Percentiles rank a stretch among this genome's conserved stretches.
Conservation (phyloP, 352 stramenopile species). For the Phytophthora vignae region DNA sequence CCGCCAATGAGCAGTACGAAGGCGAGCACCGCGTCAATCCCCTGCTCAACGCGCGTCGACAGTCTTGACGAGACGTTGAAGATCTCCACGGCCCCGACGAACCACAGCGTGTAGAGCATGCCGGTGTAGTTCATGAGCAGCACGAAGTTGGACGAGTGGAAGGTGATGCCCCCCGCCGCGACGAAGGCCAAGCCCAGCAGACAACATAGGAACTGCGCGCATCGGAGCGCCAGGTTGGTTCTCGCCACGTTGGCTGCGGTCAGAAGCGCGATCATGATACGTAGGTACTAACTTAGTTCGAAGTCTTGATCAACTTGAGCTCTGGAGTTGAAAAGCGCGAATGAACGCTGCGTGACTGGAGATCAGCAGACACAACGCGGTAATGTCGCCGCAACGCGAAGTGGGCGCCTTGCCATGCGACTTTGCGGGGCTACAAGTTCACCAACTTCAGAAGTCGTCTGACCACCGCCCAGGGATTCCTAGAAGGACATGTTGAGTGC, state of each 20-base stretch:
- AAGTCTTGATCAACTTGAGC: slow-evolving; percentile 3
- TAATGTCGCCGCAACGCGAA: background rate
- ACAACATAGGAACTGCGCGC: slow-evolving; percentile 56
- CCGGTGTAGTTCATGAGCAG: slow-evolving; percentile 67
- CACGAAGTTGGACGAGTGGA: slow-evolving; percentile 55
- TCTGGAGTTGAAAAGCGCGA: slow-evolving; percentile 17
- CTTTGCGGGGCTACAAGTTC: slow-evolving; percentile 10
- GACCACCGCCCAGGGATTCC: slow-evolving; percentile 6
- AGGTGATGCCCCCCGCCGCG: slow-evolving; percentile 44
- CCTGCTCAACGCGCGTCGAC: slow-evolving; percentile 30
- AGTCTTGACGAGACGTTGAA: slow-evolving; percentile 37
- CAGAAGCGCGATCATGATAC: slow-evolving; percentile 30
- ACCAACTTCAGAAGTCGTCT: slow-evolving; percentile 11
- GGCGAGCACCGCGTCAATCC: slow-evolving; percentile 43
- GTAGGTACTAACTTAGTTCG: background rate
- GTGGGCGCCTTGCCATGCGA: slow-evolving; percentile 4
- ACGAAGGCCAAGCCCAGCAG: slow-evolving; percentile 55
- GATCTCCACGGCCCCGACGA: slow-evolving; percentile 51
- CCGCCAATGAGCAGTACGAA: slow-evolving; percentile 61
- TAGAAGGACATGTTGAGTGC: slow-evolving; percentile 1
- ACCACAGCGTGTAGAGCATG: slow-evolving; percentile 69
- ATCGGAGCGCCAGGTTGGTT: slow-evolving; percentile 34
- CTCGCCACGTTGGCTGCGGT: slow-evolving; percentile 25
- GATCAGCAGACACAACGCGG: background rate
- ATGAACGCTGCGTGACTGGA: background rate